phyloP scores from a whole-genome alignment of 345 rosid genomes.

The Cardamine resedifolia region DNA sequence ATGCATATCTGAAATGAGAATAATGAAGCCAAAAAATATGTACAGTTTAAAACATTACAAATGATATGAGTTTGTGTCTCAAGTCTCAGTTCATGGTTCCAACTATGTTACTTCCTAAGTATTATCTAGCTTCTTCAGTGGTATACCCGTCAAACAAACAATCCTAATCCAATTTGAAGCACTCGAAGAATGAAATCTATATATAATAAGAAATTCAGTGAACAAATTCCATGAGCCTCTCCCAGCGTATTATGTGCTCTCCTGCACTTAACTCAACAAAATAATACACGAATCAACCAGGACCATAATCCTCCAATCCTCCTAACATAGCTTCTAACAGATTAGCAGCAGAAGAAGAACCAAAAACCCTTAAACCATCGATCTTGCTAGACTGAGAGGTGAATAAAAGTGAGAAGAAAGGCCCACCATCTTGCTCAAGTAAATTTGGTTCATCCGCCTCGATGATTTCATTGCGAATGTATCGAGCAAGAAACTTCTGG shows the following conservation, averaged over 20 bases:
- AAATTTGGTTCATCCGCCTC: not conserved
- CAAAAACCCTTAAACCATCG: not conserved
- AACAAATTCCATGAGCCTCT: not conserved
- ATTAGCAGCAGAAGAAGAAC: not conserved
- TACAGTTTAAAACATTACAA: not conserved
- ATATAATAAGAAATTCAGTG: too few species aligned
- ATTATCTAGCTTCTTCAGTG: not conserved
- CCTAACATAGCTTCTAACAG: not conserved
- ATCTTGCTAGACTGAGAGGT: not conserved
- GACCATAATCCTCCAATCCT: not conserved
- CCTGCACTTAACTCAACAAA: not conserved
- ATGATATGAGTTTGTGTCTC: not conserved
- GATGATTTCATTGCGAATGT: not conserved
- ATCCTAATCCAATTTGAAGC: not conserved
- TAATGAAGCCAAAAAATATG: not conserved
- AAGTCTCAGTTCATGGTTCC: not conserved
- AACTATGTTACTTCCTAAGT: not conserved
- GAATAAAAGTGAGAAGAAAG: not conserved
- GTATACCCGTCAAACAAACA: not conserved
- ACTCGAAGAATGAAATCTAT: not conserved
- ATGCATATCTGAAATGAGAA: not conserved
- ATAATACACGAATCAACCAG: not conserved
- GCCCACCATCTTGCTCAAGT: not conserved
- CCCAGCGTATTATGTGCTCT: not conserved
- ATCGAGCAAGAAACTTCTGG: not conserved